Evolutionary conservation across 345 rosid genomes (phyloP).

Genomic region (Lepidium sativum): DNA sequence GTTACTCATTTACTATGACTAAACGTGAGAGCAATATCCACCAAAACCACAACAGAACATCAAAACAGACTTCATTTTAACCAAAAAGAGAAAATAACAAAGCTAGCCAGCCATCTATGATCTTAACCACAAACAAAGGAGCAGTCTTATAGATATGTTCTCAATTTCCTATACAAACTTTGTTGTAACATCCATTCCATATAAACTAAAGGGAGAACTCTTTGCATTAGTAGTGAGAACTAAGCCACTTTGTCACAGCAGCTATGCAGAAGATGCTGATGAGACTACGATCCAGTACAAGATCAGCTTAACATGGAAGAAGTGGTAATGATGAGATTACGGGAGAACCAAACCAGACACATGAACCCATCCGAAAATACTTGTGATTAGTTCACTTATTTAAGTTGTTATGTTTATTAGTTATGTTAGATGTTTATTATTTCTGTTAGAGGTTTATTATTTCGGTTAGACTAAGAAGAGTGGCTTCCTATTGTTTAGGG

Average conservation of each 20-base stretch:
- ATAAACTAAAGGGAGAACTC: background rate
- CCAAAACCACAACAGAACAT: background rate
- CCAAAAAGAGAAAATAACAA: background rate
- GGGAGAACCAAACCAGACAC: no score
- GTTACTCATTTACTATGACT: background rate
- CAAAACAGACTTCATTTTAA: background rate
- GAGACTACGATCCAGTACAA: no score
- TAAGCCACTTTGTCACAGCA: background rate
- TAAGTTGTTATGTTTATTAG: no score
- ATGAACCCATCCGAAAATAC: no score
- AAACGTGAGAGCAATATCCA: no score
- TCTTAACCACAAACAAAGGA: conserved; percentile 4
- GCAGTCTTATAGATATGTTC: background rate
- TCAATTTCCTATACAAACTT: background rate
- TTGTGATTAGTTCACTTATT: no score
- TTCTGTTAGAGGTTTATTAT: no score
- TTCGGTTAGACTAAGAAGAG: no score
- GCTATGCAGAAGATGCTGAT: background rate
- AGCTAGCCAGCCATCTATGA: background rate
- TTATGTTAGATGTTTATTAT: no score
- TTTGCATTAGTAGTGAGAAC: background rate
- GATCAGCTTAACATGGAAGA: no score
- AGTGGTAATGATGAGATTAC: no score
- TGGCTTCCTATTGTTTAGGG: no score
- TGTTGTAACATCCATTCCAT: background rate